phyloP scores from a whole-genome alignment of 257 asterid species.

The Scutellaria minor region DNA sequence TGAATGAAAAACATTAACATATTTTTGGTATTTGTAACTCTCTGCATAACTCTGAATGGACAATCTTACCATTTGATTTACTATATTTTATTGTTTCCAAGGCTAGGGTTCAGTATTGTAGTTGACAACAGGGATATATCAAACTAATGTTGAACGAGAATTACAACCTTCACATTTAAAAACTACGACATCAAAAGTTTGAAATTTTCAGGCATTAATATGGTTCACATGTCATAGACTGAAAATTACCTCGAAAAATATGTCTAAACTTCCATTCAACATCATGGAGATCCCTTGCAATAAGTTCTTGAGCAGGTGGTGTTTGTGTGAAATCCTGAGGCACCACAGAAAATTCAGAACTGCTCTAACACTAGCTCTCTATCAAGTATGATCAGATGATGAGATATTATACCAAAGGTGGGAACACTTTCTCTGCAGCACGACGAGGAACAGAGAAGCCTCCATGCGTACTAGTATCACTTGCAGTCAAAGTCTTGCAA shows the following conservation, averaged over 20 bases:
- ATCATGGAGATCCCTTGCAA: conserved; percentile 97
- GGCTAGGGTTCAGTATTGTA: conserved; percentile 1
- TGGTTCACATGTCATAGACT: conserved; percentile 18
- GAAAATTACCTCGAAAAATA: conserved; percentile 81
- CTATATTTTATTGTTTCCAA: background rate
- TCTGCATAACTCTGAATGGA: background rate
- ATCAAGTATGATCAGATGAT: conserved; percentile 18
- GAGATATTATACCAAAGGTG: conserved; percentile 70
- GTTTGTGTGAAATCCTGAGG: conserved; percentile 90
- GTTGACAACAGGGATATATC: background rate
- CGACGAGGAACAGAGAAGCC: conserved; percentile 99
- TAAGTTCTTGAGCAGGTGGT: conserved; percentile 96
- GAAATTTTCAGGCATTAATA: background rate
- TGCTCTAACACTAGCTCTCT: conserved; percentile 23
- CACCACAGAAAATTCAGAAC: conserved; percentile 32
- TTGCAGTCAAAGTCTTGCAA: conserved; percentile 96
- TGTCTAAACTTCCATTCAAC: conserved; percentile 98
- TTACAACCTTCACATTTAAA: background rate
- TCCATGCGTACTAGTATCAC: conserved; percentile 97
- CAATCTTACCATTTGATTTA: background rate
- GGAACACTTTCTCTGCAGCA: conserved; percentile 99
- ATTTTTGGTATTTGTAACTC: background rate
- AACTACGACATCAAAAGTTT: background rate
- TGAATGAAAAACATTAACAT: background rate
- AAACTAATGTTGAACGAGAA: conserved; percentile 9